Conservation (phyloP, 306 rosid species). For the Datisca glomerata region DNA sequence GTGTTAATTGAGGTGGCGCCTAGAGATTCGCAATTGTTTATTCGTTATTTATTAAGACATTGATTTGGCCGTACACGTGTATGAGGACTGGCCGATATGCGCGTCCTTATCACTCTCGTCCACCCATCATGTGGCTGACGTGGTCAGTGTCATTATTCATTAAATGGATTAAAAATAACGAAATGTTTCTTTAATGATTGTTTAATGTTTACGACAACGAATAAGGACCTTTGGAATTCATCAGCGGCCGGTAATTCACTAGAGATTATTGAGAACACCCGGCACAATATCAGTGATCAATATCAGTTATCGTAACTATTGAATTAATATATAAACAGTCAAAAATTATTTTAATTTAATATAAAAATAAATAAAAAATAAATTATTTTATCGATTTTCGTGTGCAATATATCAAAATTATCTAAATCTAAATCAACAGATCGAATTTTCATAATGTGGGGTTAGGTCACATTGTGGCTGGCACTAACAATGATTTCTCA, state of each 20-base stretch:
- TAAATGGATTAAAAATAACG: background rate
- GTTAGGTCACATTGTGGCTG: too few relatives aligned
- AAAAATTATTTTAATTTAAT: too few relatives aligned
- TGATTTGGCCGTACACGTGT: constrained; percentile 52
- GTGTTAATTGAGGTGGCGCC: constrained; percentile 75
- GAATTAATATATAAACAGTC: too few relatives aligned
- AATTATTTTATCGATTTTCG: too few relatives aligned
- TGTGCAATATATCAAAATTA: too few relatives aligned
- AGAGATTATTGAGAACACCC: too few relatives aligned
- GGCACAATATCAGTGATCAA: too few relatives aligned
- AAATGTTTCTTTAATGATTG: background rate
- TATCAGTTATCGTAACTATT: too few relatives aligned
- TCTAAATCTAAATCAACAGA: too few relatives aligned
- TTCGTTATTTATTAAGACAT: constrained; percentile 33
- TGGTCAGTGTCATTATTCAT: background rate
- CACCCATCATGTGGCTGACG: constrained; percentile 4
- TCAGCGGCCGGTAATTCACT: background rate
- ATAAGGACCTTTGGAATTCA: background rate
- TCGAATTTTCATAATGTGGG: too few relatives aligned
- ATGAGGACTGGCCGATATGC: constrained; percentile 17
- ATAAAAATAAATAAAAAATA: too few relatives aligned
- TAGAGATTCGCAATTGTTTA: constrained; percentile 38
- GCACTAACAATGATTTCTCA: too few relatives aligned
- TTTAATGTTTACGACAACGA: background rate
- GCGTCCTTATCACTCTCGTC: constrained; percentile 27